Conservation (phyloP, 1,139 yeast species). For the Geotrichum restrictum region DNA sequence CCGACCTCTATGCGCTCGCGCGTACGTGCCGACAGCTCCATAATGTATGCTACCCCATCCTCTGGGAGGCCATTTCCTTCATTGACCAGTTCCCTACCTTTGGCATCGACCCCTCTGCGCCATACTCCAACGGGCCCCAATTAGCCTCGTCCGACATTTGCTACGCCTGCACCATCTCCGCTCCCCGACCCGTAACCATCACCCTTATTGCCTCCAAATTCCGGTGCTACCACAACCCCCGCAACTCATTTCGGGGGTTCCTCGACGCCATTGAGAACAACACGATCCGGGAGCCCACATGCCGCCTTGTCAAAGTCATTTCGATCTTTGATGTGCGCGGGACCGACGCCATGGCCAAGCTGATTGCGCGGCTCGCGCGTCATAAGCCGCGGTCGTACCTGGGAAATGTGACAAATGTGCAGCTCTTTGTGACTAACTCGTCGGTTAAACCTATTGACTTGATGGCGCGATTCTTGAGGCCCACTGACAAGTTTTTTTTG, state of each 20-base stretch:
- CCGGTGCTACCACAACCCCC: constrained; percentile 11
- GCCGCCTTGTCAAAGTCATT: constrained; percentile 6
- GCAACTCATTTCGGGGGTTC: constrained; percentile 5
- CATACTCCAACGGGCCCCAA: neutral
- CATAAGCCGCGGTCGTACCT: neutral
- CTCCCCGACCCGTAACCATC: constrained; percentile 7
- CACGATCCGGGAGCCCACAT: neutral
- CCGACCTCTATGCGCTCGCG: constrained; percentile 8
- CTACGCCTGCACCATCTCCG: constrained; percentile 15
- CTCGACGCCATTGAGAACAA: constrained; percentile 3
- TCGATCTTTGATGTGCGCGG: constrained; percentile 14
- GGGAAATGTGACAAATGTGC: constrained; percentile 7
- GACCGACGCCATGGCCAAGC: constrained; percentile 11
- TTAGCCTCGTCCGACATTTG: constrained; percentile 12
- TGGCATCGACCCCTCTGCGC: constrained; percentile 9
- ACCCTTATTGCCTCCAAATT: constrained; percentile 10
- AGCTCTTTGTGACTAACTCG: constrained; percentile 12
- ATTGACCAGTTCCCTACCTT: constrained; percentile 12
- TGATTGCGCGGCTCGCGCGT: constrained; percentile 6
- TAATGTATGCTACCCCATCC: constrained; percentile 11
- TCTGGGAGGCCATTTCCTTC: constrained; percentile 14
- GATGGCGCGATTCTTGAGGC: constrained; percentile 8
- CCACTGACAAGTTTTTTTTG: constrained; percentile 12
- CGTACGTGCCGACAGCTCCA: constrained; percentile 2
- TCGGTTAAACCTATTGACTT: constrained; percentile 7